Conservation (phyloP, 1,284 basidiomycete genomes). For the Apiotrichum sp. region DNA sequence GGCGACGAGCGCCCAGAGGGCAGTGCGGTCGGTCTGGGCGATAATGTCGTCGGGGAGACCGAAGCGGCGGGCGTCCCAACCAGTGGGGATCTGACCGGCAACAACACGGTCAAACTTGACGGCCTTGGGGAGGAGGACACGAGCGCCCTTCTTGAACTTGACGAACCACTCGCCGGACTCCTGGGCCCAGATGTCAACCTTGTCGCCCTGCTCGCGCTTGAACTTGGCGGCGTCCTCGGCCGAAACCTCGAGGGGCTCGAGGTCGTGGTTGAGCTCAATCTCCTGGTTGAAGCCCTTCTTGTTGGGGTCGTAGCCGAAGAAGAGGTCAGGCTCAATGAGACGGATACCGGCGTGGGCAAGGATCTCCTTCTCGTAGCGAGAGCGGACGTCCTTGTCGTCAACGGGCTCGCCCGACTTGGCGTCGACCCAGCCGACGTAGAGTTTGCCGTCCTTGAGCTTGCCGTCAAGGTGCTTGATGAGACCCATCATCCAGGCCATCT, state of each 20-base stretch:
- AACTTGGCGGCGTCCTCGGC: conserved; percentile 88
- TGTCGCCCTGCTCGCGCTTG: conserved; percentile 94
- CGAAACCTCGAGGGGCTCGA: conserved; percentile 91
- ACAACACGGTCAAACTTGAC: conserved; percentile 91
- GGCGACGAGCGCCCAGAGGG: conserved; percentile 92
- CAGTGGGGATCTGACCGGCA: conserved; percentile 92
- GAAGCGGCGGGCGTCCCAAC: conserved; percentile 92
- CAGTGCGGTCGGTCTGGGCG: conserved; percentile 79
- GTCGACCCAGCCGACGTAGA: conserved; percentile 98
- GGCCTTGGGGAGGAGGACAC: conserved; percentile 88
- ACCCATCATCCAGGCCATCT: conserved; percentile 99
- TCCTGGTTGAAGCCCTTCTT: conserved; percentile 97
- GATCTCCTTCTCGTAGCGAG: conserved; percentile 92
- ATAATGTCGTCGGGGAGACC: conserved; percentile 98
- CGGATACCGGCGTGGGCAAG: conserved; percentile 89
- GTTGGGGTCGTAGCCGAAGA: conserved; percentile 95
- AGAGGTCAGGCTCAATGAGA: conserved; percentile 92
- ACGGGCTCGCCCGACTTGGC: conserved; percentile 91
- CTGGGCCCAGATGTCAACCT: conserved; percentile 88
- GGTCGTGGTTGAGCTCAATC: conserved; percentile 90
- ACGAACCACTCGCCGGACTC: conserved; percentile 91
- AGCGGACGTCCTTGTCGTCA: conserved; percentile 93
- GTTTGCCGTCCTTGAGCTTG: conserved; percentile 79
- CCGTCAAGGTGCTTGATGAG: conserved; percentile 98
- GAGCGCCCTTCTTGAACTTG: conserved; percentile 97